Percentiles rank a stretch among this genome's conserved stretches.
phyloP scores from a whole-genome alignment of 73 alveolate genomes.

The Tetrahymena thermophila region DNA sequence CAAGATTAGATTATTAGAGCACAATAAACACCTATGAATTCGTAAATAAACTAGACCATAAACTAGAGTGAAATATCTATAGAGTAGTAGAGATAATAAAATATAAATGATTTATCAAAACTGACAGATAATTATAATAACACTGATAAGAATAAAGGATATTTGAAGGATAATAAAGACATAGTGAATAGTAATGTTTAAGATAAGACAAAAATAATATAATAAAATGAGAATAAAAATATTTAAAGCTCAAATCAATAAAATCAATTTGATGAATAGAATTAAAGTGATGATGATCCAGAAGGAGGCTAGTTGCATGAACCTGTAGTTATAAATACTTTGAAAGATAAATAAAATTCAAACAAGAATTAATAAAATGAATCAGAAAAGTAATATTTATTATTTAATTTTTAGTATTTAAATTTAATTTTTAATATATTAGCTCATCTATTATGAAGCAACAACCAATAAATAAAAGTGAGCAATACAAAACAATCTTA shows the following conservation, averaged over 20 bases:
- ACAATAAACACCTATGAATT: no score
- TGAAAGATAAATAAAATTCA: neutral
- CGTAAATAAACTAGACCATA: neutral
- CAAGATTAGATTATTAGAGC: neutral
- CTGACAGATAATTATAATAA: no score
- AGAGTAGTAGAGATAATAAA: neutral
- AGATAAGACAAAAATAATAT: no score
- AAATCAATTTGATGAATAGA: neutral
- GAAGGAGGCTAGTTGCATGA: neutral
- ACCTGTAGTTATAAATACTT: neutral
- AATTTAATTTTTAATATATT: no score
- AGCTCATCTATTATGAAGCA: no score
- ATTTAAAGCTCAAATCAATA: no score
- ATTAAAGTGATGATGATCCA: neutral
- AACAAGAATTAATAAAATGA: neutral
- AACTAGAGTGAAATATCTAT: neutral
- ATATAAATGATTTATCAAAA: no score
- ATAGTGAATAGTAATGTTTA: neutral
- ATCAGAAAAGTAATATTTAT: neutral
- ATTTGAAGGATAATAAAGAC: neutral
- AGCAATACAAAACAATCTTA: no score
- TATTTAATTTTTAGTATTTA: no score
- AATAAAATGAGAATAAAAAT: no score
- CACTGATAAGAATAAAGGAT: neutral
- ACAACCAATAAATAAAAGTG: no score